These are phyloP conservation scores for Periconia macrospinosa DNA, from an alignment of 2,329 filamentous ascomycete genomes.

Conservation along the genomic window DNA sequence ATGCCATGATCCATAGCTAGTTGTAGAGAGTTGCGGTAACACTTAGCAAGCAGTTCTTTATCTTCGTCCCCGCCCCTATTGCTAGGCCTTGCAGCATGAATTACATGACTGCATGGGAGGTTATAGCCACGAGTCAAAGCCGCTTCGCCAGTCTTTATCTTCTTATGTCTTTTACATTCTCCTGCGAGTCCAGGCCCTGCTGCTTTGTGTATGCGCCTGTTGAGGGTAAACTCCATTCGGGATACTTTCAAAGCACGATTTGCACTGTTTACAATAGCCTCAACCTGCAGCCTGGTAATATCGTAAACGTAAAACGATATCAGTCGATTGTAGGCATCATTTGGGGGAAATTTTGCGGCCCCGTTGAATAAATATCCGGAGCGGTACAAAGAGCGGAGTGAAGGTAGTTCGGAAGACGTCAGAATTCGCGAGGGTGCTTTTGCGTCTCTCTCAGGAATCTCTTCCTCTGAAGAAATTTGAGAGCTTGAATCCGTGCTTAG, in stretches of 20 bases:
- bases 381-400: slow-evolving; percentile 29
- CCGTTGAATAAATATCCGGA: slow-evolving; percentile 24
- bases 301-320: slow-evolving; percentile 35
- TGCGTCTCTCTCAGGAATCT: background rate
- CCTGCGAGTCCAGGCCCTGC: slow-evolving; percentile 28
- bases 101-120: slow-evolving; percentile 31
- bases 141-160: slow-evolving; percentile 25
- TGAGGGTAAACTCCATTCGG: slow-evolving; percentile 19
- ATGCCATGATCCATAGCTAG: slow-evolving; percentile 22
- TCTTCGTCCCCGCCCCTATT: background rate
- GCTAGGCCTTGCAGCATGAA: slow-evolving; percentile 32
- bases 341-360: slow-evolving; percentile 32
- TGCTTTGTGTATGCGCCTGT: slow-evolving; percentile 27
- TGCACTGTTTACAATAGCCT: slow-evolving; percentile 39
- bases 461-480: too few species aligned
- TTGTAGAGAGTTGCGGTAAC: slow-evolving; percentile 32
- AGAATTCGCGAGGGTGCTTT: slow-evolving; percentile 8
- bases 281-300: slow-evolving; percentile 34
- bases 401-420: slow-evolving; percentile 24
- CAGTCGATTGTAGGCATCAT: slow-evolving; percentile 31
- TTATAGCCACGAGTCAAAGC: slow-evolving; percentile 29
- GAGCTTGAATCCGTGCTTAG: too few species aligned
- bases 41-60: slow-evolving; percentile 29
- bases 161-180: slow-evolving; percentile 20
- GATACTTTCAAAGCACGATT: slow-evolving; percentile 16